Evolutionary conservation across 2,329 filamentous ascomycete species (phyloP), one percentile per base, ranked within the genome.

Genomic region (Exophiala dermatitidis): DNA sequence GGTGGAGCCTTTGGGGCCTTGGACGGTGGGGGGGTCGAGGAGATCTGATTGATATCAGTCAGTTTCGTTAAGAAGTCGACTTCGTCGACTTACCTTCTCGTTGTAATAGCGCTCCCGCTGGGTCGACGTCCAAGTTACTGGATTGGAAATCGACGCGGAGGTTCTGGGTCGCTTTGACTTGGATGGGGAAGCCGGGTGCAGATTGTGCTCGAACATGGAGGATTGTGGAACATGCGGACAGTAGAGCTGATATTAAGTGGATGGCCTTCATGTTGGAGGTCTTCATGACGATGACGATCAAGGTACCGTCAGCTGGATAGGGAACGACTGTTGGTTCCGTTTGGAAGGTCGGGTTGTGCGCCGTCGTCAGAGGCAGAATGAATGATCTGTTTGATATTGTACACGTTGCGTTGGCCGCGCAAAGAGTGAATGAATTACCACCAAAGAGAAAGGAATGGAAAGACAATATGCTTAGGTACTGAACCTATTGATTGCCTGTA

Each of bases 1-100:
- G 41, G 60, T 60, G 30, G 62, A 45, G 6, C 51, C 46, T 42
- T 54, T 50, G 10, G 63, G 56, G 3, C 58, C 58, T 19, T 59
- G 48, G 30, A 62, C 61, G 9, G 51, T 50, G 4, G 58, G 58
- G 10, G 41, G 38, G 1, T 54, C 56, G 12, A 54, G 50, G n/a
- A 52, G 32, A 41, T 58, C 58, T 59, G 43, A 12, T 31, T 28
- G 29, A 12, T 3, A 42, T 5, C 5, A 3, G 41, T 48, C 8
- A 52, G 32, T n/a, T 38, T 5, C 37, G 34, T 5, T 12, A 31
- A 10, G 30, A 32, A 6, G n/a, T 43, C 28, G 5, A 10, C 19
- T 38, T 8, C 19, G 10, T 6, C 10, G 26, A 19, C 46, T 53
- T 33, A 59, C 57, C 57, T 40, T 59, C 34, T 31, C 46, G 53